These are phyloP conservation scores for Volutella citrinella DNA, from an alignment of 2,329 filamentous ascomycete species.

Conservation along the genomic window DNA sequence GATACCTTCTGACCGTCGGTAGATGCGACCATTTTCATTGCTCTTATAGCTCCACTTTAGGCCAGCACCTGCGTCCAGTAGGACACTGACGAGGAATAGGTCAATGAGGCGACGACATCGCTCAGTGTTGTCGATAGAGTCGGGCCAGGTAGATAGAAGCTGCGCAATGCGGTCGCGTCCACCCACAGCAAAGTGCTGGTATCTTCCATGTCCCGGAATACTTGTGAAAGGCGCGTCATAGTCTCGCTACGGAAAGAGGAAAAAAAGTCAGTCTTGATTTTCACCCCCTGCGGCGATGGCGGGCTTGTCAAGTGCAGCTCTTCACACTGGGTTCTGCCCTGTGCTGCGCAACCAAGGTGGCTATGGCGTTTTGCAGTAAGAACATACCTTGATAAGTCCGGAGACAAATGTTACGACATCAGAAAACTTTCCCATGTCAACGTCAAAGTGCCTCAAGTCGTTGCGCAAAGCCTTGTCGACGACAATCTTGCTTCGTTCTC, in stretches of 20 bases:
- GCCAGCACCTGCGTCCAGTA: conserved; percentile 85
- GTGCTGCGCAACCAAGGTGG: no score
- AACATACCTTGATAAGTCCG: conserved; percentile 85
- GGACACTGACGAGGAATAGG: conserved; percentile 74
- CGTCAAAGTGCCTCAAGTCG: conserved; percentile 79
- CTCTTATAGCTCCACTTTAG: conserved; percentile 92
- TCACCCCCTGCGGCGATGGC: no score
- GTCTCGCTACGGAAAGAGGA: conserved; percentile 41
- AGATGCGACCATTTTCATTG: conserved; percentile 78
- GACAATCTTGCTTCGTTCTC: conserved; percentile 73
- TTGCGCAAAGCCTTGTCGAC: conserved; percentile 75
- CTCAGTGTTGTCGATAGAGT: conserved; percentile 67
- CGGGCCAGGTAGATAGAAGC: conserved; percentile 67
- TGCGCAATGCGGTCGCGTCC: conserved; percentile 71
- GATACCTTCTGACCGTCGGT: conserved; percentile 82
- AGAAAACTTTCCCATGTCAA: conserved; percentile 79
- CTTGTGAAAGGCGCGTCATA: conserved; percentile 52
- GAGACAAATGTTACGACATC: conserved; percentile 85
- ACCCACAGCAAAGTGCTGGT: conserved; percentile 83
- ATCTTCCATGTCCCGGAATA: conserved; percentile 84
- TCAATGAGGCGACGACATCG: conserved; percentile 73
- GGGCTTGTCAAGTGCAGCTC: no score
- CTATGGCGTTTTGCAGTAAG: no score
- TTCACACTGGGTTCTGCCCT: no score
- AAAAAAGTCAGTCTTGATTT: conserved; percentile 1